Evolutionary conservation across 2,329 filamentous ascomycete species (phyloP).

Genomic region (Paraconiothyrium brasiliense): DNA sequence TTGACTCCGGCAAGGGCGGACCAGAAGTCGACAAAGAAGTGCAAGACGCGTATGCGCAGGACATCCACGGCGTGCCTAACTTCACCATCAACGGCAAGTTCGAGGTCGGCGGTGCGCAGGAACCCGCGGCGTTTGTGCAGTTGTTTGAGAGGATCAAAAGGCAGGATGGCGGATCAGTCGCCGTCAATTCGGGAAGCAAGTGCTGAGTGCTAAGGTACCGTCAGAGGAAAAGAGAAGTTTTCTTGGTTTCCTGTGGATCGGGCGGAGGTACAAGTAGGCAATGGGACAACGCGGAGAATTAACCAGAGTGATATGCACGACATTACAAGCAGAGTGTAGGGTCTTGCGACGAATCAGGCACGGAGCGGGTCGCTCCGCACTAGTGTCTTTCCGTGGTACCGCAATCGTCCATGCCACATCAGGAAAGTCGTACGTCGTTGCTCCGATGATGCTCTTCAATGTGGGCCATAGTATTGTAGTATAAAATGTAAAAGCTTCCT

Average conservation of each 20-base stretch:
- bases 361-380: conserved; percentile 3
- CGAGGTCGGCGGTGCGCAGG: conserved; percentile 76
- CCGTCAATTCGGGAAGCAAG: conserved; percentile 10
- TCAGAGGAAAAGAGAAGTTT: not conserved
- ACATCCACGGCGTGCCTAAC: conserved; percentile 75
- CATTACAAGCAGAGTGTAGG: not conserved
- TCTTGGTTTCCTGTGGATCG: not conserved
- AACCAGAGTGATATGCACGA: not conserved
- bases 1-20: conserved; percentile 55
- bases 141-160: conserved; percentile 70
- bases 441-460: conserved; percentile 1
- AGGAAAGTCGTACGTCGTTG: conserved; percentile 9
- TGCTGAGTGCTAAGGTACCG: not conserved
- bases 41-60: conserved; percentile 54
- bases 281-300: not conserved
- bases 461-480: not conserved
- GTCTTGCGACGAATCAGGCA: not conserved
- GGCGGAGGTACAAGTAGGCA: not conserved
- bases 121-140: conserved; percentile 71
- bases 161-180: conserved; percentile 38
- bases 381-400: not conserved
- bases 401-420: not conserved
- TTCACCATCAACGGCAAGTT: conserved; percentile 76
- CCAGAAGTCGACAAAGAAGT: conserved; percentile 59
- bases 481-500: conserved; percentile 4